Evolutionary conservation across 805 yeast genomes (phyloP).

Genomic region (Metschnikowia sp.): DNA sequence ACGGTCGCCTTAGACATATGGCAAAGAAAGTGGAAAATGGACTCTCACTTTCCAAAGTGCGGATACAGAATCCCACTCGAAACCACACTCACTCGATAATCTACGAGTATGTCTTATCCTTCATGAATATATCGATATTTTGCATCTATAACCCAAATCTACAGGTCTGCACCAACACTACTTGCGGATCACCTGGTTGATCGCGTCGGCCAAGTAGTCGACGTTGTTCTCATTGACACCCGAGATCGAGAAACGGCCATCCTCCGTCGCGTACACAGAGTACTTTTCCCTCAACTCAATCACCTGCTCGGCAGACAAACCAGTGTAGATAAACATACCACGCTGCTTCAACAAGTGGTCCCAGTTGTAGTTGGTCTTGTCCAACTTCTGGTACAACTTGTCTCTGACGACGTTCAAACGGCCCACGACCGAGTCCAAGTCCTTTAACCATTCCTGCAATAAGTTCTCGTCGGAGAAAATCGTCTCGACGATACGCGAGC

Average conservation of each 20-base stretch:
- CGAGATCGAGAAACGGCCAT: conserved; percentile 89
- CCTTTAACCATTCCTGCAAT: conserved; percentile 72
- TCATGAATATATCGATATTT: too few species aligned
- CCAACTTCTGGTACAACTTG: conserved; percentile 59
- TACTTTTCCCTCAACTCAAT: conserved; percentile 63
- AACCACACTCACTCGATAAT: too few species aligned
- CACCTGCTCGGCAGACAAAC: conserved; percentile 69
- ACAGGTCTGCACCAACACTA: conserved; percentile 1
- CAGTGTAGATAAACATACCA: conserved; percentile 96
- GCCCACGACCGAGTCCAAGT: conserved; percentile 74
- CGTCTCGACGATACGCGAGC: conserved; percentile 81
- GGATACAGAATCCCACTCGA: too few species aligned
- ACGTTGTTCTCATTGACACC: conserved; percentile 83
- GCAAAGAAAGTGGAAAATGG: too few species aligned
- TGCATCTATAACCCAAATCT: too few species aligned
- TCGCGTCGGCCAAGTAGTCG: conserved; percentile 63
- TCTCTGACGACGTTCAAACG: conserved; percentile 74
- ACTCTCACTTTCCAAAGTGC: too few species aligned
- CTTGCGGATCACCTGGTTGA: conserved; percentile 46
- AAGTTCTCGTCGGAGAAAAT: conserved; percentile 62
- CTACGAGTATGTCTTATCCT: too few species aligned
- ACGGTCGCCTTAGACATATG: too few species aligned
- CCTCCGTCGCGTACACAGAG: conserved; percentile 80
- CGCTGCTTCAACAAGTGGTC: conserved; percentile 82
- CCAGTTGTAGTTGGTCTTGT: conserved; percentile 70